Evolutionary conservation across 345 rosid genomes (phyloP).

Genomic region (Aquilaria yunnanensis): DNA sequence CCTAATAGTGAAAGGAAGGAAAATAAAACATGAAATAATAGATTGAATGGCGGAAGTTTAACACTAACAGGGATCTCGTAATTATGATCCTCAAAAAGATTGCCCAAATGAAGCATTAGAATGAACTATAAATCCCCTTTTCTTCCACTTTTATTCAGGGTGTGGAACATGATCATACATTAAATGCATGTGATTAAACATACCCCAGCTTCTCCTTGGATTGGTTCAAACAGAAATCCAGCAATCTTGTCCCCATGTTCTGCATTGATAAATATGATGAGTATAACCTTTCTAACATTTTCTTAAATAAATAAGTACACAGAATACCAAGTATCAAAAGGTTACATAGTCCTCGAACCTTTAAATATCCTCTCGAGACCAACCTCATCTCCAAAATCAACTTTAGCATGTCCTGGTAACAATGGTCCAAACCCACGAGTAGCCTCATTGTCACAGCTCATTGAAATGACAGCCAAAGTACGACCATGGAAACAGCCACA

Average conservation of each 20-base stretch:
- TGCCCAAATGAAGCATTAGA: neutral
- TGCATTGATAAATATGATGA: slow-evolving; percentile 24
- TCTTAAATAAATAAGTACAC: too few relatives aligned
- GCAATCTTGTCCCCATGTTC: slow-evolving; percentile 75
- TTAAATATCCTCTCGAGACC: slow-evolving; percentile 68
- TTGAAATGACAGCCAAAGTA: slow-evolving; percentile 84
- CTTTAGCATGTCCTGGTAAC: slow-evolving; percentile 85
- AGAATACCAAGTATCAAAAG: neutral
- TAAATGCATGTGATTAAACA: slow-evolving; percentile 13
- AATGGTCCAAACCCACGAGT: slow-evolving; percentile 92
- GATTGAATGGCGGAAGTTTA: neutral
- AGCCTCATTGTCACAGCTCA: slow-evolving; percentile 99
- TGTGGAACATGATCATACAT: neutral
- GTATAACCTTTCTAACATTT: neutral
- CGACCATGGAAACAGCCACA: slow-evolving; percentile 99
- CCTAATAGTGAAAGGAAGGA: slow-evolving; percentile 32
- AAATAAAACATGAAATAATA: neutral
- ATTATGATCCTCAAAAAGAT: neutral
- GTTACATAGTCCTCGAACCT: slow-evolving; percentile 33
- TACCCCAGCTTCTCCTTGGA: slow-evolving; percentile 99
- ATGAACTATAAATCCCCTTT: neutral
- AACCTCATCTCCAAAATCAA: slow-evolving; percentile 79
- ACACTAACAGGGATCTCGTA: neutral
- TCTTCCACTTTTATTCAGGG: neutral
- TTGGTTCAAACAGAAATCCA: slow-evolving; percentile 94